Evolutionary conservation across 1,284 basidiomycete species (phyloP), one percentile per base, ranked within the genome.

Genomic region (Acaromyces ingoldii): DNA sequence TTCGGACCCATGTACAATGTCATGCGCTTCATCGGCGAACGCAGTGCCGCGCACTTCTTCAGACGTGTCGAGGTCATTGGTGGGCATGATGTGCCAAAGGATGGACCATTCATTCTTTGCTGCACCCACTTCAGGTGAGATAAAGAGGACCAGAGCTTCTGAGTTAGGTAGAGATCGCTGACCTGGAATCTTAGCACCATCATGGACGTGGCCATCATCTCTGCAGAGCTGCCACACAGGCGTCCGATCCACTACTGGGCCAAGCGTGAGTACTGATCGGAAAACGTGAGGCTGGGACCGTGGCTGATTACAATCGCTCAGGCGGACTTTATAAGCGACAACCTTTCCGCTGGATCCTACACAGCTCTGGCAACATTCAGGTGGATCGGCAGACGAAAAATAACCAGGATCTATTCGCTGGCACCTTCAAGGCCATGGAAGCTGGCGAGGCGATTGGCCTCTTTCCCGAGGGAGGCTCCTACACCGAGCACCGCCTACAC

Each of bases 221-320:
- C 71, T 13, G 83, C 83, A 45, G 82, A 82, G 42, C 88, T 91
- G 74, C 89, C 88, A 26, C 82, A 87, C 74, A 76, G 79, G 51
- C 81, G 89, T 49, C 85, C 87, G 40, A 77, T 97, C 41, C 89
- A 96, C 75, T 97, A 95, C 76, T 97, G 91, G 91, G 90, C 88
- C 62, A 89, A 92, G 51, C 43, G 42, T 51, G 19, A 15, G 37
- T 41, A n/a, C 41, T n/a, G 7, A 6, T 2, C 51, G 1, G n/a
- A n/a, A n/a, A n/a, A n/a, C n/a, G n/a, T n/a, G n/a, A n/a, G n/a
- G n/a, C 47, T 6, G 77, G 77, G 11, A 78, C 96, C 53, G 95
- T 93, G 76, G 48, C n/a, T n/a, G n/a, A n/a, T n/a, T n/a, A n/a
- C n/a, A n/a, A n/a, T n/a, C 15, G 6, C 5, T 3, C 40, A 42